phyloP scores from a whole-genome alignment of 208 protist genomes.

The Tritrichomonas musculus region DNA sequence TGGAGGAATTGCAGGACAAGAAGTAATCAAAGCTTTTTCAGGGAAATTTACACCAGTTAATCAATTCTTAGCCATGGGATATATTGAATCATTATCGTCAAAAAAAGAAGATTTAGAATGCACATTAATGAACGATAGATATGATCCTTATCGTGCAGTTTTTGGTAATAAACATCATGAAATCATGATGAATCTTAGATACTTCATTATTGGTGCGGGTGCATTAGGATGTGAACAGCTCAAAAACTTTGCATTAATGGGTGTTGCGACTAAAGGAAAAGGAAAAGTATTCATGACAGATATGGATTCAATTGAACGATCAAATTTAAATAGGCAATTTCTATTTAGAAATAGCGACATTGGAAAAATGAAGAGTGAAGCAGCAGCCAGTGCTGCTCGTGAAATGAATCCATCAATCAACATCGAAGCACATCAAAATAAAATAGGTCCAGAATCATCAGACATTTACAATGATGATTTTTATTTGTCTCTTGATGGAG shows the following conservation, averaged over 20 bases:
- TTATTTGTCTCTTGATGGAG: slow-evolving; percentile 74
- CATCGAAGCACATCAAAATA: slow-evolving; percentile 41
- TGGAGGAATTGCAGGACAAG: slow-evolving; percentile 62
- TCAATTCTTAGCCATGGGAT: slow-evolving; percentile 42
- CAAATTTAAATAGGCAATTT: slow-evolving; percentile 85
- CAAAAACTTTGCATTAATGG: slow-evolving; percentile 96
- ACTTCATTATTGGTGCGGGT: slow-evolving; percentile 81
- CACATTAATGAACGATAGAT: slow-evolving; percentile 56
- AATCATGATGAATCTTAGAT: slow-evolving; percentile 64
- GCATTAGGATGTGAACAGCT: slow-evolving; percentile 96
- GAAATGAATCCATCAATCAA: slow-evolving; percentile 75
- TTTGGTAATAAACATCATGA: slow-evolving; percentile 79
- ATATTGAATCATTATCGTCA: slow-evolving; percentile 32
- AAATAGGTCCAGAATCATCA: slow-evolving; percentile 86
- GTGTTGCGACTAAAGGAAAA: slow-evolving; percentile 54
- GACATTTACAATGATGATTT: slow-evolving; percentile 78
- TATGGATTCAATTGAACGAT: slow-evolving; percentile 94
- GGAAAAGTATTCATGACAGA: slow-evolving; percentile 75
- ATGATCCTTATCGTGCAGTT: slow-evolving; percentile 82
- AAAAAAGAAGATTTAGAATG: not conserved
- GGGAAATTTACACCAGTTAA: slow-evolving; percentile 62
- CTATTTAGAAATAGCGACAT: slow-evolving; percentile 92
- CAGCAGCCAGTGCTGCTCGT: slow-evolving; percentile 72
- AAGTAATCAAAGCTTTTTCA: slow-evolving; percentile 57
- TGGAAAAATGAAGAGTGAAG: slow-evolving; percentile 77